These are phyloP conservation scores for Phlebopus sp. DNA, from an alignment of 1,284 basidiomycete species.

Conservation along the genomic window DNA sequence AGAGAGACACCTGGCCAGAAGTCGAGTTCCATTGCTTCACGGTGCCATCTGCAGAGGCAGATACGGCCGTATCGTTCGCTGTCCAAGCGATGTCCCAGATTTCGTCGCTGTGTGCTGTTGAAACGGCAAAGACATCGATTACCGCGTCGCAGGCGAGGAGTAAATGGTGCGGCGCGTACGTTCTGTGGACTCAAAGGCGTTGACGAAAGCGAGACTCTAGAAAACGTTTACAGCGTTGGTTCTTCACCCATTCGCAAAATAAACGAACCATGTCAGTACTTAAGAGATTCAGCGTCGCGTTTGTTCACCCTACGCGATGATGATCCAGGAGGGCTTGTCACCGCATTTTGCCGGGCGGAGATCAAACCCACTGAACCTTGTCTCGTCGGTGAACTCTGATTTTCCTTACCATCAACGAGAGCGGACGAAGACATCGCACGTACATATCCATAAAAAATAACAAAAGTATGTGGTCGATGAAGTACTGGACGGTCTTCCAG, in stretches of 20 bases:
- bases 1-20: constrained; percentile 61
- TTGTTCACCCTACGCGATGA: constrained; percentile 3
- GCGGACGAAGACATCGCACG: constrained; percentile 84
- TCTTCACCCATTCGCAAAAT: constrained; percentile 3
- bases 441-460: constrained; percentile 34
- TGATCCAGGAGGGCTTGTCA: constrained; percentile 22
- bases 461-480: constrained; percentile 42
- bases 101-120: constrained; percentile 75
- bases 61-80: constrained; percentile 58
- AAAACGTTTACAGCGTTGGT: constrained; percentile 2
- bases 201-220: constrained; percentile 72
- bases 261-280: constrained; percentile 27
- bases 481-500: background rate
- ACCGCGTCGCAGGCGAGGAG: constrained; percentile 13
- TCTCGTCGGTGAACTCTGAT: constrained; percentile 43
- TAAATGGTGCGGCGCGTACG: constrained; percentile 43
- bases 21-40: constrained; percentile 67
- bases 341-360: constrained; percentile 46
- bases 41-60: constrained; percentile 72
- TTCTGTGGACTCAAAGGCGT: constrained; percentile 70
- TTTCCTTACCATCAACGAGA: constrained; percentile 74
- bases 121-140: constrained; percentile 19
- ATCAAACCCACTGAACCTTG: constrained; percentile 33
- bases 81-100: constrained; percentile 83
- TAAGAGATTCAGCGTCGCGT: constrained; percentile 12